Percentiles rank a stretch among this genome's conserved stretches.
Conservation (phyloP, 2,329 filamentous ascomycete species). For the Macrophomina tecta region DNA sequence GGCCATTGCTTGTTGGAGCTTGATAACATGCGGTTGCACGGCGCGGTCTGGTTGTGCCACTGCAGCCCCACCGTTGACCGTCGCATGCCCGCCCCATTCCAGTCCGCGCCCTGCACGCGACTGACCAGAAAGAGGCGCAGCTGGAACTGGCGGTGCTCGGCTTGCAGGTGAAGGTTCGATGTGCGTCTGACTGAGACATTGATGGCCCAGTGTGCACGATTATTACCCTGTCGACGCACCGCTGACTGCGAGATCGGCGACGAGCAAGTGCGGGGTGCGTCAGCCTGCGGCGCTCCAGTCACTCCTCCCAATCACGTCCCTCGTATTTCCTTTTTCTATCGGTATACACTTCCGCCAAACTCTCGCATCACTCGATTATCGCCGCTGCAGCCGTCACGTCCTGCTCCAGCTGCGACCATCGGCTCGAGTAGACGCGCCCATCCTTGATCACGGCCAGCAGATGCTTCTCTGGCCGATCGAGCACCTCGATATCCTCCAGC, state of each 20-base stretch:
- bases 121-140: not conserved
- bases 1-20: not conserved
- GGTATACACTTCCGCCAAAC: not conserved
- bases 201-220: not conserved
- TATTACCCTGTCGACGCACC: not conserved
- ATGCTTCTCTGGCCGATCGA: constrained; percentile 56
- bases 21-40: not conserved
- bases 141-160: not conserved
- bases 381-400: not conserved
- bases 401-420: constrained; percentile 37
- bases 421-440: constrained; percentile 53
- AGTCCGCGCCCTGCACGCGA: not conserved
- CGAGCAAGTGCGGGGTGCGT: constrained; percentile 12
- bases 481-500: constrained; percentile 59
- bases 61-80: too few relatives aligned
- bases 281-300: not conserved
- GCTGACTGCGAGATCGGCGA: constrained; percentile 7
- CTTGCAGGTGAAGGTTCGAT: not conserved
- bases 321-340: not conserved
- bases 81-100: not conserved
- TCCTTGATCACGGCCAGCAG: constrained; percentile 62
- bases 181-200: constrained; percentile 3
- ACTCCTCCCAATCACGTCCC: not conserved
- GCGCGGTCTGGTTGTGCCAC: not conserved
- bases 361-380: constrained; percentile 7